Base-by-base conservation (phyloP, 2,329 filamentous ascomycete species). In the Thielaviopsis punctulata region DNA sequence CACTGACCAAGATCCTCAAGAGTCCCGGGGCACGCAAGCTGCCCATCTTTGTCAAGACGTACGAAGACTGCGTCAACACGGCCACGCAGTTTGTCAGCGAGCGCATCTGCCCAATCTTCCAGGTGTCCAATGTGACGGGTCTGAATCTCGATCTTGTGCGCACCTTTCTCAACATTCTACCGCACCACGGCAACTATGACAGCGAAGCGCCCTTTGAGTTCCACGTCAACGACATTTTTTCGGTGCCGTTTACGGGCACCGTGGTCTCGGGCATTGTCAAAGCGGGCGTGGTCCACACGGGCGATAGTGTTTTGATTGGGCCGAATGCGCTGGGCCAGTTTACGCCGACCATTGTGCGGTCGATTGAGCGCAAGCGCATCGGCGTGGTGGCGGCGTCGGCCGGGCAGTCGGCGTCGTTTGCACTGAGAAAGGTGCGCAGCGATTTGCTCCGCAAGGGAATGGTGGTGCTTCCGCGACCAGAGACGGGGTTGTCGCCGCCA, bases 371-470 rank as follows among this genome's bases (percentile, higher is more conserved):
- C 18, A 96, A 96, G 72, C 78, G 92, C 19, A 90, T 96, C 58
- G 75, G 79, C 22, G 90, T 95, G 0, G 87, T 88, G 0, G 86
- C 83, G 1, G 90, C 87, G 30, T 86, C 84, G 12, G 92, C 92
- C 0, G 92, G 92, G 0, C 92, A 98, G 66, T 93, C 86, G 24
- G 92, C 86, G 0, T 92, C 85, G 8, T 93, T 98, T 61, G 90
- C 92, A 0, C 66, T 98, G 51, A 89, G 92, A 58, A 83, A 88
- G 57, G 76, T 96, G 2, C 80, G 88, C 48, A 74, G 90, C 43
- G 94, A 90, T 65, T 90, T 96, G 58, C 90, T 98, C 0, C 77
- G 92, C 12, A 98, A 98, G 70, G 92, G 92, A 25, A 96, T 96
- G 89, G 92, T 98, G 1, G 87, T 96, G 4, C 71, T 98, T 25